Base-by-base conservation (phyloP, 148 eudicot genomes). In the Limonium bicolor region DNA sequence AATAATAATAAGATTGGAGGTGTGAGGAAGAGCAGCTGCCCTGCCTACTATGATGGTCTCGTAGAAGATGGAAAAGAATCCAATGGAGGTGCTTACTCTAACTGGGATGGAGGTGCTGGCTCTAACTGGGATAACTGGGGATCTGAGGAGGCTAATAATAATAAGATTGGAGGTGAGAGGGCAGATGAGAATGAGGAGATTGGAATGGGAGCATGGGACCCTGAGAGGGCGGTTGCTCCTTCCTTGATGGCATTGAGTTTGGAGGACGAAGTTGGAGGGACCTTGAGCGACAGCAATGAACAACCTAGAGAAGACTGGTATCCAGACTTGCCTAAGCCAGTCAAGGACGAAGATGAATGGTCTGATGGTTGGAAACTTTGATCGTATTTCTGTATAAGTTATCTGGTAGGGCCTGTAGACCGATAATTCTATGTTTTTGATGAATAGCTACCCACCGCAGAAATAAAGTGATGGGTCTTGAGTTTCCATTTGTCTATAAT, bases 311-410 rank as follows among this genome's bases (percentile, higher is more conserved):
- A 54, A 27, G n/a, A n/a, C n/a, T n/a, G n/a, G n/a, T n/a, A n/a
- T n/a, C n/a, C n/a, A n/a, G n/a, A n/a, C n/a, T n/a, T n/a, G 29
- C 12, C 21, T 17, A 19, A 18, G 55, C 54, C 75, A 47, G 31
- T 22, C 14, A 41, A 32, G 51, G 68, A 69, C 21, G 68, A 68
- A 58, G 64, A 66, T 58, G 63, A 67, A 50, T 75, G 77, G 77
- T 64, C 77, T 20, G 82, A 75, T 34, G 77, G 82, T 14, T 75
- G 82, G 77, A 75, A 67, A n/a, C n/a, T n/a, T n/a, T n/a, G n/a
- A n/a, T n/a, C n/a, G n/a, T n/a, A n/a, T n/a, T n/a, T n/a, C n/a
- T n/a, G n/a, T n/a, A n/a, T n/a, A n/a, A n/a, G n/a, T n/a, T n/a
- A n/a, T n/a, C n/a, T n/a, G n/a, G n/a, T n/a, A n/a, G n/a, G n/a